phyloP scores from a whole-genome alignment of 352 stramenopile species.

The Globisporangium iwayamae region DNA sequence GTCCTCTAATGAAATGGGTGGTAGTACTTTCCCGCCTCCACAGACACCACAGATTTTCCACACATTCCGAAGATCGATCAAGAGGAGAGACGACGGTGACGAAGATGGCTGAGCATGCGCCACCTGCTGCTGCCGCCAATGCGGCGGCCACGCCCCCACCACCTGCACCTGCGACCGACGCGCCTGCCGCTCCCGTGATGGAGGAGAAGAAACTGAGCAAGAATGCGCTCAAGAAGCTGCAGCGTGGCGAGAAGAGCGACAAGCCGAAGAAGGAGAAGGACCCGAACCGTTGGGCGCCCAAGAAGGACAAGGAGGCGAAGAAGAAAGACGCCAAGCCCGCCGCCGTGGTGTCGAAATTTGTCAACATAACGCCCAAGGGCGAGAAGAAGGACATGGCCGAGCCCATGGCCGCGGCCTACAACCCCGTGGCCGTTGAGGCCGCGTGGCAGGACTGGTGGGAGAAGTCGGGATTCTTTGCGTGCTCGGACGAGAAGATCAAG shows the following conservation, averaged over 20 bases:
- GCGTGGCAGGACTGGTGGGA: constrained; percentile 99
- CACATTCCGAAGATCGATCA: constrained; percentile 7
- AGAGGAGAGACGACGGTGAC: neutral
- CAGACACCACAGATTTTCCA: constrained; percentile 1
- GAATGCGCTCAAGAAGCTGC: constrained; percentile 94
- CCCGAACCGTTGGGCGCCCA: constrained; percentile 86
- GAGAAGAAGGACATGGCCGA: constrained; percentile 92
- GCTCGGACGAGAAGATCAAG: constrained; percentile 84
- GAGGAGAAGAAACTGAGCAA: constrained; percentile 90
- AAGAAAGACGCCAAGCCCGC: constrained; percentile 64
- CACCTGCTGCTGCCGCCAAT: neutral
- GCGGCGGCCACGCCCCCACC: constrained; percentile 10
- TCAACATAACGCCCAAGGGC: constrained; percentile 93
- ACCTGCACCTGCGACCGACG: constrained; percentile 12
- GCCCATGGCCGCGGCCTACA: constrained; percentile 93
- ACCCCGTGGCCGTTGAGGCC: constrained; percentile 95
- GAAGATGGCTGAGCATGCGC: constrained; percentile 15
- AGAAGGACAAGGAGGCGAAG: constrained; percentile 83
- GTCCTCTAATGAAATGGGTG: neutral
- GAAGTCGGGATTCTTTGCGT: constrained; percentile 93
- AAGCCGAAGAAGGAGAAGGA: constrained; percentile 96
- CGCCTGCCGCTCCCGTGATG: constrained; percentile 2
- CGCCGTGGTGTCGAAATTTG: constrained; percentile 52
- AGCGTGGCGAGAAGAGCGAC: constrained; percentile 77
- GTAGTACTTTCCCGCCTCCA: neutral